Evolutionary conservation across 1,284 basidiomycete genomes (phyloP).

Genomic region (Ustilago nuda): DNA sequence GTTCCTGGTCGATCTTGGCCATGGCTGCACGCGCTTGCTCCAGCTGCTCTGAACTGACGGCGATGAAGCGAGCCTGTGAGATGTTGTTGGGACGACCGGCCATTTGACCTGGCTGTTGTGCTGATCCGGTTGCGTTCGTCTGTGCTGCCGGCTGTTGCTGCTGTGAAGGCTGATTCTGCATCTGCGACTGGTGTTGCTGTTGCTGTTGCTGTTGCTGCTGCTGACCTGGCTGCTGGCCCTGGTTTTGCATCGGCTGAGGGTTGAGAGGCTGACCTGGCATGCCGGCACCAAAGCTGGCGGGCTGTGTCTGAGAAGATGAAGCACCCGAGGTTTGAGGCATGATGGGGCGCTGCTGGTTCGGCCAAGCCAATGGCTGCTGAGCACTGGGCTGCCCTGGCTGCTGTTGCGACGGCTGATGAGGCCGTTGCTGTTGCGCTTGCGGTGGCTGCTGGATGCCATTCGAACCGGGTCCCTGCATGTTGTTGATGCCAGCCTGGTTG

Average conservation of each 20-base stretch:
- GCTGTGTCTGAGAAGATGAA: constrained; percentile 28
- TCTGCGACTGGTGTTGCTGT: constrained; percentile 31
- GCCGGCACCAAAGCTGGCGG: constrained; percentile 22
- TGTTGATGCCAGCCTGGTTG: constrained; percentile 16
- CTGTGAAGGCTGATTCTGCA: constrained; percentile 33
- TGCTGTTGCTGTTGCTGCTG: constrained; percentile 25
- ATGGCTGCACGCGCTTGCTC: constrained; percentile 57
- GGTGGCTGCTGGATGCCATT: constrained; percentile 37
- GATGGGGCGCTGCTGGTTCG: constrained; percentile 33
- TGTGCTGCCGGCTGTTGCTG: constrained; percentile 18
- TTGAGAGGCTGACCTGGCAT: constrained; percentile 19
- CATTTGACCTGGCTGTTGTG: constrained; percentile 28
- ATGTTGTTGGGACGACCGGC: constrained; percentile 39
- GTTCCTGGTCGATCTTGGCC: constrained; percentile 56
- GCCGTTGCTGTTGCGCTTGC: constrained; percentile 25
- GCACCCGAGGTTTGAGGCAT: constrained; percentile 33
- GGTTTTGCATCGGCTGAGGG: constrained; percentile 35
- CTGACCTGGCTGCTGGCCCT: constrained; percentile 23
- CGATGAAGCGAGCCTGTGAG: constrained; percentile 50
- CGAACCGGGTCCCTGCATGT: constrained; percentile 11
- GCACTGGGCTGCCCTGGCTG: constrained; percentile 17
- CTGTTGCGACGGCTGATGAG: constrained; percentile 8
- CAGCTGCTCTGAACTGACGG: constrained; percentile 59
- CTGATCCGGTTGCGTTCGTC: constrained; percentile 13
- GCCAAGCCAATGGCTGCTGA: constrained; percentile 27